Conservation (phyloP, 176 grass and related monocot species). For the Lolium multiflorum region DNA sequence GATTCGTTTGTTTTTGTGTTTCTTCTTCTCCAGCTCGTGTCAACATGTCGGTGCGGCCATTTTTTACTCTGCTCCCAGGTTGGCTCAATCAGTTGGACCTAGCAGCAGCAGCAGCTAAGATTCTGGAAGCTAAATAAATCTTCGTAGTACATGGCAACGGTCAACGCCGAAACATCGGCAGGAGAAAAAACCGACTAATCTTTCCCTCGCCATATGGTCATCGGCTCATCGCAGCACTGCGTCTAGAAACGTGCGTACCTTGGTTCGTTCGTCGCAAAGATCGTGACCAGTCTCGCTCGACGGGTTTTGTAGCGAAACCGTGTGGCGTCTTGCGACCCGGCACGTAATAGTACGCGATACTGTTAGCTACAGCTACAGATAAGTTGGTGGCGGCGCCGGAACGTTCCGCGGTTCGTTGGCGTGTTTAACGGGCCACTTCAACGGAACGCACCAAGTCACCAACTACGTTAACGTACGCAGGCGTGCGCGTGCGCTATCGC, state of each 20-base stretch:
- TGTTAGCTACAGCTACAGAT: not conserved
- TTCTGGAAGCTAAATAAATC: too few relatives aligned
- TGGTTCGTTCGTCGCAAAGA: not conserved
- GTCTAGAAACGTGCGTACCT: not conserved
- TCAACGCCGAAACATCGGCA: too few relatives aligned
- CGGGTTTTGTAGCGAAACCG: not conserved
- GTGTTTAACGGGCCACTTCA: not conserved
- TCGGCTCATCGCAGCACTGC: too few relatives aligned
- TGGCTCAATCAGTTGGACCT: too few relatives aligned
- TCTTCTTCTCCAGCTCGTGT: too few relatives aligned
- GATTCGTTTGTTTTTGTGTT: too few relatives aligned
- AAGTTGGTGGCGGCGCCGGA: not conserved
- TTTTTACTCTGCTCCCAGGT: too few relatives aligned
- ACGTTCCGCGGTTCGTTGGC: not conserved
- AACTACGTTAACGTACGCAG: not conserved
- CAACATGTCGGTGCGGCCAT: too few relatives aligned
- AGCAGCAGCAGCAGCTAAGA: too few relatives aligned
- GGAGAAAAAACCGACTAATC: too few relatives aligned
- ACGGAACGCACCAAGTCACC: not conserved
- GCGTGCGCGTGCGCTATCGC: not conserved
- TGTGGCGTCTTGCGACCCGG: not conserved
- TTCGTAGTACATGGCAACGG: too few relatives aligned
- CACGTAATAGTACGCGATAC: not conserved
- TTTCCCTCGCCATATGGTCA: too few relatives aligned
- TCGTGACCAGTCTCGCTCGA: not conserved